Percentiles rank a stretch among this genome's conserved stretches.
phyloP scores from a whole-genome alignment of 495 filamentous ascomycete genomes.

The Talaromyces adpressus region DNA sequence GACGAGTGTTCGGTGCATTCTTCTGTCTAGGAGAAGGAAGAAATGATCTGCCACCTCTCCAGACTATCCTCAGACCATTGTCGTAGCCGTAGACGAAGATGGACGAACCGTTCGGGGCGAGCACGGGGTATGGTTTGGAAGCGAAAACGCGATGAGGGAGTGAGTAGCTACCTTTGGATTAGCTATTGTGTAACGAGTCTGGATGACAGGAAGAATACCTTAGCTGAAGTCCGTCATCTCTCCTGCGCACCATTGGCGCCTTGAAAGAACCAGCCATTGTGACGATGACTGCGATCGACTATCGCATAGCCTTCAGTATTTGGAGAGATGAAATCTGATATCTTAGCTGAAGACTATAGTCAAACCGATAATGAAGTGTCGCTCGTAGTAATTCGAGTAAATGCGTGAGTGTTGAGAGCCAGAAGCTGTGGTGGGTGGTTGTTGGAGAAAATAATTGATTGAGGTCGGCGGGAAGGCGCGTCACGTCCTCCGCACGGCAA shows the following conservation, averaged over 20 bases:
- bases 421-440: neutral
- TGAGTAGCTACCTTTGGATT: constrained; percentile 54
- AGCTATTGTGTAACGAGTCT: constrained; percentile 11
- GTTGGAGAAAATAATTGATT: neutral
- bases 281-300: constrained; percentile 8
- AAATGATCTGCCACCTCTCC: constrained; percentile 70
- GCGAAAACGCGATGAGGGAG: constrained; percentile 66
- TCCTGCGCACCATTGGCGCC: constrained; percentile 28
- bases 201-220: constrained; percentile 27
- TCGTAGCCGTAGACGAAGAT: constrained; percentile 79
- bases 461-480: constrained; percentile 16
- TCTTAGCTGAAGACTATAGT: neutral
- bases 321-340: neutral
- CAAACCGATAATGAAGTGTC: neutral
- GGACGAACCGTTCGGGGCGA: constrained; percentile 74
- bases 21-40: constrained; percentile 27
- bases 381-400: neutral
- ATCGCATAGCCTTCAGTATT: neutral
- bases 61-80: constrained; percentile 67
- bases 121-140: constrained; percentile 67
- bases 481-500: constrained; percentile 10
- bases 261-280: constrained; percentile 10
- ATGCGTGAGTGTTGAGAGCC: neutral
- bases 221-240: constrained; percentile 45
- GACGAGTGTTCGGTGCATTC: constrained; percentile 6